These are phyloP conservation scores for Trichoderma sp. DNA, from an alignment of 2,329 filamentous ascomycete genomes.

Conservation along the genomic window DNA sequence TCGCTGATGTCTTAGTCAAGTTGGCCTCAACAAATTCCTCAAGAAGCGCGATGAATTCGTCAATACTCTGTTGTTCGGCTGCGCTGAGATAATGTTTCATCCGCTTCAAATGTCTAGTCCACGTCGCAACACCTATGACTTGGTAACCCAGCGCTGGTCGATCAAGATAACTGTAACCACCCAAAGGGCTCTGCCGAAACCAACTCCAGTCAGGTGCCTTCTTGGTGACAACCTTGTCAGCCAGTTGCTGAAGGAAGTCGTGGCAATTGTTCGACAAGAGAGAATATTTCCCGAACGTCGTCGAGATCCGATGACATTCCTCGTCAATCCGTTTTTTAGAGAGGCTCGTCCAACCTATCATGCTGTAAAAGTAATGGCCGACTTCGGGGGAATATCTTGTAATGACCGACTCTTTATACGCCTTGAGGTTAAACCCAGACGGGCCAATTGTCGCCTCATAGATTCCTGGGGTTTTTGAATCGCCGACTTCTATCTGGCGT, in stretches of 20 bases:
- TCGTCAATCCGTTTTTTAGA: not conserved
- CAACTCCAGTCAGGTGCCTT: not conserved
- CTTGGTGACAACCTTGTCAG: not conserved
- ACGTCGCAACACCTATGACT: not conserved
- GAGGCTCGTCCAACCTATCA: not conserved
- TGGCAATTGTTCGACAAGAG: not conserved
- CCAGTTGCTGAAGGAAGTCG: not conserved
- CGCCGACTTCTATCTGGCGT: not conserved
- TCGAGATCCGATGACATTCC: not conserved
- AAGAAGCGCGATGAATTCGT: not conserved
- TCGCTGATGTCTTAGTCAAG: not conserved
- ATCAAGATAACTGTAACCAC: not conserved
- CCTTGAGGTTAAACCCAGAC: not conserved
- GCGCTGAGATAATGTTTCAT: not conserved
- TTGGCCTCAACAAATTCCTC: not conserved
- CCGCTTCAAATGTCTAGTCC: not conserved
- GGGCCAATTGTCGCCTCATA: not conserved
- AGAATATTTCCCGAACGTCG: not conserved
- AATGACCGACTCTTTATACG: not conserved
- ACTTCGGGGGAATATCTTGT: not conserved
- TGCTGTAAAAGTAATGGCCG: not conserved
- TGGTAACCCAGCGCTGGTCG: not conserved
- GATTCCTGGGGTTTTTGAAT: not conserved
- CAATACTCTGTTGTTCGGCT: not conserved
- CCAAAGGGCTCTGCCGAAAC: not conserved